Conservation (phyloP, 2,329 filamentous ascomycete species). For the Claviceps capensis region DNA sequence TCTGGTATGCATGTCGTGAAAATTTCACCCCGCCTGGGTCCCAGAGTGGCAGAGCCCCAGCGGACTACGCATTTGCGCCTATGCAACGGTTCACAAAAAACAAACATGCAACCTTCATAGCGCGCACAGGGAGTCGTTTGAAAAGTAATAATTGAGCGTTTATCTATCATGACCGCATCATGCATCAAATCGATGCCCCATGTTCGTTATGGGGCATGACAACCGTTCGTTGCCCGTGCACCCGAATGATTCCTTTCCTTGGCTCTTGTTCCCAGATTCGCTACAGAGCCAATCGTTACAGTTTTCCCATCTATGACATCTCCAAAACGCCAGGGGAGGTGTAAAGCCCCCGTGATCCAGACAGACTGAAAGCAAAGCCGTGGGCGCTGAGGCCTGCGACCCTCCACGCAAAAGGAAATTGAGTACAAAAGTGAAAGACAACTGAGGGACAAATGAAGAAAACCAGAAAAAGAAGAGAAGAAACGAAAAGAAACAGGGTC, state of each 20-base stretch:
- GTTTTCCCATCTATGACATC: not conserved
- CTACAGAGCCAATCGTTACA: not conserved
- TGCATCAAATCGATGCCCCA: constrained; percentile 3
- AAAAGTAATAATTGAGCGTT: not conserved
- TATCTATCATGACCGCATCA: constrained; percentile 1
- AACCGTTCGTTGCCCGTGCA: not conserved
- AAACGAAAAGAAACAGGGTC: not conserved
- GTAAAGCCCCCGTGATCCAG: not conserved
- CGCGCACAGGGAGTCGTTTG: too few relatives aligned
- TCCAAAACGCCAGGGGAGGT: not conserved
- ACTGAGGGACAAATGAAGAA: not conserved
- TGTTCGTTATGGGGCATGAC: constrained; percentile 1
- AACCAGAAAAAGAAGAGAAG: not conserved
- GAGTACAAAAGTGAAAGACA: not conserved
- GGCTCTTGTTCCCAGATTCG: not conserved
- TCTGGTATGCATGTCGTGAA: too few relatives aligned
- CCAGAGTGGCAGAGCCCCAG: too few relatives aligned
- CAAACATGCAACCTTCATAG: too few relatives aligned
- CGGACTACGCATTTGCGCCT: too few relatives aligned
- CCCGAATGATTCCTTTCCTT: not conserved
- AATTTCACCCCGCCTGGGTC: too few relatives aligned
- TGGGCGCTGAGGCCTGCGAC: not conserved
- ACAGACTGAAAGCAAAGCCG: not conserved
- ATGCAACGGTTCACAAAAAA: too few relatives aligned
- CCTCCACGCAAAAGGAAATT: not conserved